These are phyloP conservation scores for Cymbidium sinense DNA, from an alignment of 106 monocot genomes.

Conservation along the genomic window DNA sequence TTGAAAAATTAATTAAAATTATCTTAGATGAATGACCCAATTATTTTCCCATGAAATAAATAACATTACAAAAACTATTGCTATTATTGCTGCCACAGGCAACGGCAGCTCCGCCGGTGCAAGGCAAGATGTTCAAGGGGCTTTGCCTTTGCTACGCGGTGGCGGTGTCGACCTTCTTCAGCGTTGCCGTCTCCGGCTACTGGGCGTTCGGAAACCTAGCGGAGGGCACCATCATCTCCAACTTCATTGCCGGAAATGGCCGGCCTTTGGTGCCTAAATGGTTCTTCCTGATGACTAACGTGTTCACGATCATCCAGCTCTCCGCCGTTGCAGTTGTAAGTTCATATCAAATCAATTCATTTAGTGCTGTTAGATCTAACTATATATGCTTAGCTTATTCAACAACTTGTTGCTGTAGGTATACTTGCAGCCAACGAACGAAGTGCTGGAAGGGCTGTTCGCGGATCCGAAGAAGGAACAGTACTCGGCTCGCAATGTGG, in stretches of 20 bases:
- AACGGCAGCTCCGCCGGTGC: slow-evolving; percentile 68
- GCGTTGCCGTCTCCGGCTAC: slow-evolving; percentile 73
- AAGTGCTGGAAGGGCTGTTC: slow-evolving; percentile 69
- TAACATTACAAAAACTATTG: no score
- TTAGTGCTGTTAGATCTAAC: background rate
- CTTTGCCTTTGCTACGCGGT: slow-evolving; percentile 73
- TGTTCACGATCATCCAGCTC: slow-evolving; percentile 76
- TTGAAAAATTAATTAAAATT: no score
- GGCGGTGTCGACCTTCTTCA: slow-evolving; percentile 64
- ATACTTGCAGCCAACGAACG: slow-evolving; percentile 88
- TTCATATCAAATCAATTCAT: background rate
- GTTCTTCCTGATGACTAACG: slow-evolving; percentile 54
- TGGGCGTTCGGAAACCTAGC: slow-evolving; percentile 86
- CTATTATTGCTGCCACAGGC: slow-evolving; percentile 51
- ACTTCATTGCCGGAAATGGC: slow-evolving; percentile 37
- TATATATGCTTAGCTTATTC: background rate
- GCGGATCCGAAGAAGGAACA: slow-evolving; percentile 47
- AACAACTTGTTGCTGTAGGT: slow-evolving; percentile 29
- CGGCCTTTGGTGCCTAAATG: slow-evolving; percentile 42
- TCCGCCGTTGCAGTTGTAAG: slow-evolving; percentile 78
- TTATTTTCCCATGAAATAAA: no score
- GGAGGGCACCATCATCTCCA: slow-evolving; percentile 47
- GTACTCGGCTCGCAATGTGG: slow-evolving; percentile 63
- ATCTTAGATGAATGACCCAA: no score
- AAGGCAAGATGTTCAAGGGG: slow-evolving; percentile 97